phyloP scores from a whole-genome alignment of 1,284 basidiomycete species.

The Heterobasidion annosum region DNA sequence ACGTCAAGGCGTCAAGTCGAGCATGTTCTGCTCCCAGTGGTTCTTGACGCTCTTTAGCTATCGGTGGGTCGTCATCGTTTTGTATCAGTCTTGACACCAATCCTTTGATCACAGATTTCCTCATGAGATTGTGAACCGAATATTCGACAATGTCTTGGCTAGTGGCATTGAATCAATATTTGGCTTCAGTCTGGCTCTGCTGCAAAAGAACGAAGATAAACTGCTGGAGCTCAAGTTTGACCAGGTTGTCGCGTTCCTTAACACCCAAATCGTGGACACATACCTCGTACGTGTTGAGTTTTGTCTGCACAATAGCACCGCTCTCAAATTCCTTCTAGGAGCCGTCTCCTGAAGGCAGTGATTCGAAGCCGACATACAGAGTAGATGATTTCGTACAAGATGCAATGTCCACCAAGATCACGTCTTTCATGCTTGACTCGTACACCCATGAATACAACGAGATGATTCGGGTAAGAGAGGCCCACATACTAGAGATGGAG shows the following conservation, averaged over 20 bases:
- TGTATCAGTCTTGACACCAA: not conserved
- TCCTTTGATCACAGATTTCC: slow-evolving; percentile 63
- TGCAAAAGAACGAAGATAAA: slow-evolving; percentile 82
- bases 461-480: slow-evolving; percentile 54
- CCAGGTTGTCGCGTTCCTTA: slow-evolving; percentile 76
- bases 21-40: slow-evolving; percentile 98
- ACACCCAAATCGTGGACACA: slow-evolving; percentile 72
- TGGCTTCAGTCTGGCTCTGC: slow-evolving; percentile 83
- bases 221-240: slow-evolving; percentile 82
- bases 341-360: slow-evolving; percentile 18
- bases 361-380: slow-evolving; percentile 35
- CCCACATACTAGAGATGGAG: slow-evolving; percentile 77
- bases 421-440: slow-evolving; percentile 86
- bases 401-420: slow-evolving; percentile 75
- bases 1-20: slow-evolving; percentile 89
- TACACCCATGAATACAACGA: slow-evolving; percentile 88
- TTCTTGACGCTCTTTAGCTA: slow-evolving; percentile 97
- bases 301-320: slow-evolving; percentile 1
- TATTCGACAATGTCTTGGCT: slow-evolving; percentile 92
- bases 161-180: slow-evolving; percentile 97
- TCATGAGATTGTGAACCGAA: slow-evolving; percentile 87
- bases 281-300: slow-evolving; percentile 46
- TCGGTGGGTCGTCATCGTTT: slow-evolving; percentile 40
- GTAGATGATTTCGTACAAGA: slow-evolving; percentile 82
- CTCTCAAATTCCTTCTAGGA: not conserved